These are phyloP conservation scores for Viola pubescens DNA, from an alignment of 441 rosid genomes.

Conservation along the genomic window DNA sequence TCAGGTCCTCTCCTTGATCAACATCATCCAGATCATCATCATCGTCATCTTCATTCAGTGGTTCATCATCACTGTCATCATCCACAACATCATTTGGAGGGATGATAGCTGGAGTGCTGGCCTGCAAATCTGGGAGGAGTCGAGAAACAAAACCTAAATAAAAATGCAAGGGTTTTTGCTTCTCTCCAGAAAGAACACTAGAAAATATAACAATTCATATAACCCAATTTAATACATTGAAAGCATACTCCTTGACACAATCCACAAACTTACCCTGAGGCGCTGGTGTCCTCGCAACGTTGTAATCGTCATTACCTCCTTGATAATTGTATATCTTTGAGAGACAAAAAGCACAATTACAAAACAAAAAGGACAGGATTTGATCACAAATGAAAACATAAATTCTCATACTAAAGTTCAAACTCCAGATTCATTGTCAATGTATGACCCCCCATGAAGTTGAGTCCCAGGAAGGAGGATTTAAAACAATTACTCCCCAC, in stretches of 20 bases:
- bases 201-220: background rate
- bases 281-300: slow-evolving; percentile 84
- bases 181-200: no score
- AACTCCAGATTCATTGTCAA: background rate
- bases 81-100: slow-evolving; percentile 43
- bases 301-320: slow-evolving; percentile 83
- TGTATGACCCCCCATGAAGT: no score
- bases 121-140: slow-evolving; percentile 52
- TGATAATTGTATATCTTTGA: slow-evolving; percentile 87
- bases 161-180: background rate
- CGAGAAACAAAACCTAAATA: slow-evolving; percentile 13
- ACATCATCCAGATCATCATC: slow-evolving; percentile 86
- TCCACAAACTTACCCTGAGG: slow-evolving; percentile 50
- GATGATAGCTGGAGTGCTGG: slow-evolving; percentile 60
- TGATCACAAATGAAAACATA: slow-evolving; percentile 3
- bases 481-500: no score
- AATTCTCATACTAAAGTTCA: background rate
- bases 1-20: slow-evolving; percentile 79
- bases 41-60: slow-evolving; percentile 80
- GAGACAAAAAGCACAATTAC: slow-evolving; percentile 5
- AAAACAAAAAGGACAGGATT: background rate
- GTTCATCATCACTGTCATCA: slow-evolving; percentile 83
- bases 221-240: background rate
- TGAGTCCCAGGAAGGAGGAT: no score
- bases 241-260: no score